A percentile compares a stretch with the other conserved stretches of the same genome.
phyloP scores from a whole-genome alignment of 371 early-diverging fungal genomes.

The Phascolomyces articulosus region DNA sequence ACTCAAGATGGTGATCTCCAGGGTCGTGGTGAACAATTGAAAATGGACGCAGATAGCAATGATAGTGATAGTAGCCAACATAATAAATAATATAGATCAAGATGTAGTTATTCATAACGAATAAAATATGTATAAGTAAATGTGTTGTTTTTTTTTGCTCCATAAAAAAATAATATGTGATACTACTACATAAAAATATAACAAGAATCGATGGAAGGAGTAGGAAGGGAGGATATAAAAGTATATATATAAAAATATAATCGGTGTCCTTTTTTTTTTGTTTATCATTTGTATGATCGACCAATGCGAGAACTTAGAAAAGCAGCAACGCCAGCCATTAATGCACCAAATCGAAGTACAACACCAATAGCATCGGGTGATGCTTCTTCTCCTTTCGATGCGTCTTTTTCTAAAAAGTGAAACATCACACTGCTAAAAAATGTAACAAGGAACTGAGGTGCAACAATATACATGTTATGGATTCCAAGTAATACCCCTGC shows the following conservation, averaged over 20 bases:
- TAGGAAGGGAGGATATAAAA: too few species aligned
- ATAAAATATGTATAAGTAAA: too few species aligned
- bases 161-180: too few species aligned
- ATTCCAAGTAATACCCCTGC: slow-evolving; percentile 91
- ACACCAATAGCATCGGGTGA: slow-evolving; percentile 63
- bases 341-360: slow-evolving; percentile 62
- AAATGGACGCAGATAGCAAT: slow-evolving; percentile 1
- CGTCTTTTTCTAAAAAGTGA: slow-evolving; percentile 54
- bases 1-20: slow-evolving; percentile 7
- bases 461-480: slow-evolving; percentile 92
- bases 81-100: not conserved
- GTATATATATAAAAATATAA: not conserved
- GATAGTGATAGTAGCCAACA: not conserved
- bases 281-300: slow-evolving; percentile 3
- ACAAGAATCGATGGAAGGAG: too few species aligned
- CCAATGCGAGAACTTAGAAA: slow-evolving; percentile 42
- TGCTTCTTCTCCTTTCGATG: slow-evolving; percentile 20
- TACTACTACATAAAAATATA: too few species aligned
- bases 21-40: slow-evolving; percentile 2
- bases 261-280: too few species aligned
- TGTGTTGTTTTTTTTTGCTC: too few species aligned
- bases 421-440: slow-evolving; percentile 78
- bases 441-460: slow-evolving; percentile 90
- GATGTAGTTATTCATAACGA: not conserved
- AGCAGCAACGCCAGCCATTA: slow-evolving; percentile 67